phyloP scores from a whole-genome alignment of 805 yeast species.

The Wickerhamiella azymoides region DNA sequence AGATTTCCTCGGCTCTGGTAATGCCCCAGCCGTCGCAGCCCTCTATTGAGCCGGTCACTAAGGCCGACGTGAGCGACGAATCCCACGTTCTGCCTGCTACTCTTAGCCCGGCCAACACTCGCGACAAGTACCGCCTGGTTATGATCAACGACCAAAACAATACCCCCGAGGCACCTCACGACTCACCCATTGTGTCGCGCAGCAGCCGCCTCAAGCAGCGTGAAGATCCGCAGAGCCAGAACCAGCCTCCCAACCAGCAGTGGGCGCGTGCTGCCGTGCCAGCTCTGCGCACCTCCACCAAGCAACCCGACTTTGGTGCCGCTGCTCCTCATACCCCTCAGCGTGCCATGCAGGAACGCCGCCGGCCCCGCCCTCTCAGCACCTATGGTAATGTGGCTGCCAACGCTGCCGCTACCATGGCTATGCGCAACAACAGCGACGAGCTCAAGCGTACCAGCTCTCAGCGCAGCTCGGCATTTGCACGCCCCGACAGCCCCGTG shows the following conservation, averaged over 20 bases:
- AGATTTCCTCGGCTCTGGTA: slow-evolving; percentile 45
- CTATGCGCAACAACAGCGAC: slow-evolving; percentile 2
- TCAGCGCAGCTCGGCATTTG: not conserved
- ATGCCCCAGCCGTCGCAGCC: slow-evolving; percentile 12
- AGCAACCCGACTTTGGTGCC: not conserved
- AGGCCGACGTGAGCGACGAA: slow-evolving; percentile 28
- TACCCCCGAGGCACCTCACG: slow-evolving; percentile 9
- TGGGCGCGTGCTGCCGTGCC: slow-evolving; percentile 3
- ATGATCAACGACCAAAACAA: slow-evolving; percentile 17
- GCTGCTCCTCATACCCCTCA: not conserved
- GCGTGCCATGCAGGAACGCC: not conserved
- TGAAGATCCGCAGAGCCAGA: not conserved
- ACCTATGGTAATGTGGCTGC: slow-evolving; percentile 1
- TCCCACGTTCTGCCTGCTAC: slow-evolving; percentile 64
- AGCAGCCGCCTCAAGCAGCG: slow-evolving; percentile 3
- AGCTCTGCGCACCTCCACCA: slow-evolving; percentile 8
- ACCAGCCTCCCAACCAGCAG: slow-evolving; percentile 5
- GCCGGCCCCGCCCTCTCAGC: slow-evolving; percentile 5
- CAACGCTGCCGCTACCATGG: slow-evolving; percentile 1
- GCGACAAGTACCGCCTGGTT: slow-evolving; percentile 54
- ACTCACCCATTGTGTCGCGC: slow-evolving; percentile 21
- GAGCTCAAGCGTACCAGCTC: not conserved
- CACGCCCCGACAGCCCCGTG: not conserved
- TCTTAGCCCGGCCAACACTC: slow-evolving; percentile 84
- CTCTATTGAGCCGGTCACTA: slow-evolving; percentile 24